phyloP scores from a whole-genome alignment of 73 alveolate genomes.

The Stentor roeselii region DNA sequence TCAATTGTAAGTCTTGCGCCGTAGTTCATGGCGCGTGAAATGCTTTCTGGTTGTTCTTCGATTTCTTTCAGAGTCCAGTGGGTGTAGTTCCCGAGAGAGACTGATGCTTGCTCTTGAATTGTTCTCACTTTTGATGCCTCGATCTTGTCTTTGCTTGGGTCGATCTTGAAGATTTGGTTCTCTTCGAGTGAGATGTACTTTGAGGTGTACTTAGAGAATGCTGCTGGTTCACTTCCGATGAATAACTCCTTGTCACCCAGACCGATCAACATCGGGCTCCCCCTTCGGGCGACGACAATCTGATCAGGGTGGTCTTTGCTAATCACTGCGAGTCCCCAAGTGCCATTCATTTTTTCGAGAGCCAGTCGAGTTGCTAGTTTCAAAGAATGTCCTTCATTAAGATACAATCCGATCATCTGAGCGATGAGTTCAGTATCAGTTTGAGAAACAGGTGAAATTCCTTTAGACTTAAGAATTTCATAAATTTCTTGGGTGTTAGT shows the following conservation, averaged over 20 bases:
- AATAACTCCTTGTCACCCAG: conserved; percentile 37
- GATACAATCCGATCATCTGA: conserved; percentile 45
- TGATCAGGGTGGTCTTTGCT: conserved; percentile 45
- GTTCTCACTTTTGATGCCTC: conserved; percentile 26
- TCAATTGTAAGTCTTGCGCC: conserved; percentile 68
- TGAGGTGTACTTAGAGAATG: conserved; percentile 74
- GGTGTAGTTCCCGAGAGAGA: conserved; percentile 48
- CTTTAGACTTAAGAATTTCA: conserved; percentile 43
- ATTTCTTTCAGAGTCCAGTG: conserved; percentile 69
- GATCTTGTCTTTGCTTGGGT: conserved; percentile 40
- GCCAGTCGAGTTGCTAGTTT: conserved; percentile 61
- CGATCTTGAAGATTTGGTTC: conserved; percentile 61
- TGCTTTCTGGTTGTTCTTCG: conserved; percentile 67
- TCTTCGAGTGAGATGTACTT: conserved; percentile 66
- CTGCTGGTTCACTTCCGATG: conserved; percentile 73
- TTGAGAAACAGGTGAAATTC: conserved; percentile 54
- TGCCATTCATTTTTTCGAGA: conserved; percentile 49
- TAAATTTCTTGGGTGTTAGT: conserved; percentile 64
- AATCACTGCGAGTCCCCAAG: conserved; percentile 56
- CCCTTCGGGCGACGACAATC: conserved; percentile 50
- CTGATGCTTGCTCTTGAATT: conserved; percentile 41
- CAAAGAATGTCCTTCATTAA: conserved; percentile 46
- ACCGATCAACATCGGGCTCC: conserved; percentile 55
- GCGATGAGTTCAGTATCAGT: conserved; percentile 88
- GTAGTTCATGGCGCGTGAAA: conserved; percentile 59